Evolutionary conservation across 305 asterid genomes (phyloP), one percentile per base, ranked within the genome.

Genomic region (Plantago coronopus): DNA sequence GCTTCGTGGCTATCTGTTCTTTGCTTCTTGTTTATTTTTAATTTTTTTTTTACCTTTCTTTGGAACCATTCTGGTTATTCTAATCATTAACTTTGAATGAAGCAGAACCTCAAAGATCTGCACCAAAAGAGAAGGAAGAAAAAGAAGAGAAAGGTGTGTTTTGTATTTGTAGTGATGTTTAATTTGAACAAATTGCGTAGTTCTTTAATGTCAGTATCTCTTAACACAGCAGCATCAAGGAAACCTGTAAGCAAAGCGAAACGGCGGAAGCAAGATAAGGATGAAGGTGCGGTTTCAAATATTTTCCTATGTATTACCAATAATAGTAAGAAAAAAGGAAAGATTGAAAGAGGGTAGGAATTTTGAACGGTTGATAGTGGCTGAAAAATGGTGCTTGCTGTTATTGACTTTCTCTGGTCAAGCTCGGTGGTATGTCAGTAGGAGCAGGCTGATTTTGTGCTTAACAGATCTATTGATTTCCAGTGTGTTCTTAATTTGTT

Each of bases 61-160:
- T 51, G 25, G 59, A 40, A 59, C 64, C 22, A 63, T 34, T 50
- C 19, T 27, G 10, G 46, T 16, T n/a, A 43, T 65, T 56, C 49
- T 59, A 51, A 27, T 31, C 57, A 65, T n/a, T 29, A 51, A 45
- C 66, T 62, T 16, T 47, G 69, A 62, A 47, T 73, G 62, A 55
- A 70, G 79, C 79, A 72, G 77, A 69, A 77, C 42, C 91, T 57
- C 77, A 67, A 44, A 69, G 61, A 54, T 57, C 94, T 72, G 66
- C 80, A 43, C 80, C 88, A 11, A 84, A 88, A 78, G 87, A 64
- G 56, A 88, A 91, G 70, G 84, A 84, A 76, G 76, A 76, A 72
- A 89, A 72, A 68, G 78, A 65, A 61, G 87, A 74, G 69, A 85
- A 86, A 83, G 97, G 98, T 91, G 47, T 15, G 68, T 31, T 58